These are phyloP conservation scores for Dioscorea dumetorum DNA, from an alignment of 106 monocot genomes.

Conservation along the genomic window DNA sequence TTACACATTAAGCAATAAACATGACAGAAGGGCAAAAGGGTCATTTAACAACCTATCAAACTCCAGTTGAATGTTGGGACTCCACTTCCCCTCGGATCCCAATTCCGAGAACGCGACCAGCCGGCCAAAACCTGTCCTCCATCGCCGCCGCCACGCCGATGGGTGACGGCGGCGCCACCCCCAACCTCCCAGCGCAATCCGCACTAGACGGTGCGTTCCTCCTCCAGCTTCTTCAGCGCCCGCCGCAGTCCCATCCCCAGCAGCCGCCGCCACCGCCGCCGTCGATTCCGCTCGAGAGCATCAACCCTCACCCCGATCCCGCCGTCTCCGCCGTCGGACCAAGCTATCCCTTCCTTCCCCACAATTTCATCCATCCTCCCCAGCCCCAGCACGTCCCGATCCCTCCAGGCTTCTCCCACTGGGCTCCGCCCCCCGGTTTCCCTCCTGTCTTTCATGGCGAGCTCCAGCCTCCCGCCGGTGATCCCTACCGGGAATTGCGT, in stretches of 20 bases:
- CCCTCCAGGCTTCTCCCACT: conserved; percentile 4
- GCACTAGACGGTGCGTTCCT: conserved; percentile 46
- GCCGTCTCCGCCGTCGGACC: conserved; percentile 25
- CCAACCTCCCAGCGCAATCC: neutral
- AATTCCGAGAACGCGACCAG: neutral
- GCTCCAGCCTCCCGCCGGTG: neutral
- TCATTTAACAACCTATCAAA: too few relatives aligned
- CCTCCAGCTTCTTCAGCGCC: conserved; percentile 48
- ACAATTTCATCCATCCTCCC: neutral
- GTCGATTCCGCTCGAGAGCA: neutral
- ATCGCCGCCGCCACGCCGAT: neutral
- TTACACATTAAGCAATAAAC: too few relatives aligned
- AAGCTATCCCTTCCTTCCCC: conserved; percentile 7
- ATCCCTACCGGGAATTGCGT: neutral
- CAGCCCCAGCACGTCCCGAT: neutral
- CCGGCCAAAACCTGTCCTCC: neutral
- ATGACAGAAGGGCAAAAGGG: too few relatives aligned
- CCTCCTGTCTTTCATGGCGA: neutral
- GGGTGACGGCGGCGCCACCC: neutral
- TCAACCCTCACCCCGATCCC: conserved; percentile 20
- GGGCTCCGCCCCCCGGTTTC: neutral
- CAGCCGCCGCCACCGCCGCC: neutral
- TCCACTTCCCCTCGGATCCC: neutral
- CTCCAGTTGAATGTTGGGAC: neutral
- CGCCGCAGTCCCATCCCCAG: conserved; percentile 6